Percentiles rank a stretch among this genome's conserved stretches.
These are phyloP conservation scores for Kodamaea kaohsiungensis DNA, from an alignment of 805 yeast genomes.

Conservation along the genomic window DNA sequence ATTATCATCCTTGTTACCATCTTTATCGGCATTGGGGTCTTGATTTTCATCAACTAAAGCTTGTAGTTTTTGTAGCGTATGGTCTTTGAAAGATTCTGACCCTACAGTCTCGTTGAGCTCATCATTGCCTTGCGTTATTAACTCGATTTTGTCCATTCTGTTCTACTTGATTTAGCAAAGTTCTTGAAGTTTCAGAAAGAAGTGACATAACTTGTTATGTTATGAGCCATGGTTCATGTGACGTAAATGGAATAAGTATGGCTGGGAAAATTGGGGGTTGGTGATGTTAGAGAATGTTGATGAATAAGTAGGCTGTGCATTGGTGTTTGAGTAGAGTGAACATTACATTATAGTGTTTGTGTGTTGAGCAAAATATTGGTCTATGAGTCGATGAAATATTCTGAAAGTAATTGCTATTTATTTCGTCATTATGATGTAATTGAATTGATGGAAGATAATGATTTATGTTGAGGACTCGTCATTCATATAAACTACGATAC, in stretches of 20 bases:
- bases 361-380: no score
- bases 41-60: conserved; percentile 22
- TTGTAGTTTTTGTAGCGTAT: conserved; percentile 27
- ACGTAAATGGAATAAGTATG: no score
- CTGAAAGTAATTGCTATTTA: no score
- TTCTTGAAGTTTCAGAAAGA: conserved; percentile 1
- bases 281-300: background rate
- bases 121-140: conserved; percentile 28
- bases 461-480: no score
- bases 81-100: conserved; percentile 6
- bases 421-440: no score
- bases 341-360: no score
- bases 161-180: conserved; percentile 2
- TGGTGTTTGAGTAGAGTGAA: no score
- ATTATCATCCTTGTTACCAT: background rate
- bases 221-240: background rate
- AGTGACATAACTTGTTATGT: background rate
- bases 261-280: background rate
- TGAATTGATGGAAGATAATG: no score
- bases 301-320: no score
- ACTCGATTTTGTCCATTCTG: conserved; percentile 24
- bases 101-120: background rate
- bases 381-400: no score
- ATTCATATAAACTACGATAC: no score
- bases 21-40: background rate